A percentile compares a stretch with the other conserved stretches of the same genome.
Evolutionary conservation across 768 basidiomycete genomes (phyloP).

Genomic region (Serendipita indica): DNA sequence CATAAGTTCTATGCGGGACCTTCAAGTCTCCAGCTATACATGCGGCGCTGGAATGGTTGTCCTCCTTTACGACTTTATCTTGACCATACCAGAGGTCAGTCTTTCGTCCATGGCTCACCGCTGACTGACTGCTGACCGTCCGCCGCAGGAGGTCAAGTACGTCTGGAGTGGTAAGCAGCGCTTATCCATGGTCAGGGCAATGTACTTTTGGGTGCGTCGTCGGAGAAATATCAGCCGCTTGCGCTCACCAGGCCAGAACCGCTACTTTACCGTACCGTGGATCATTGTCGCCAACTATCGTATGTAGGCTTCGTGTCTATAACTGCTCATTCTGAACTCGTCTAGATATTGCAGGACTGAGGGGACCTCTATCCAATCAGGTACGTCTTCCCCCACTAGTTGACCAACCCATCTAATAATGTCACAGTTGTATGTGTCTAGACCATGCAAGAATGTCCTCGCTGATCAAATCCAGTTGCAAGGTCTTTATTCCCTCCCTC

Average conservation of each 20-base stretch:
- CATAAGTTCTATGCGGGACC: not conserved
- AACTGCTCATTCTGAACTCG: not conserved
- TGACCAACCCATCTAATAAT: not conserved
- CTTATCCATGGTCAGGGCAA: not conserved
- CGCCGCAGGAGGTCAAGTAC: not conserved
- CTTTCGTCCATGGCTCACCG: not conserved
- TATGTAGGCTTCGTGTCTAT: not conserved
- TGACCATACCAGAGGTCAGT: not conserved
- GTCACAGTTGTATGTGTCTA: not conserved
- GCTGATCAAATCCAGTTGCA: not conserved
- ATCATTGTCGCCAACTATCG: not conserved
- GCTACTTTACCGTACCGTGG: not conserved
- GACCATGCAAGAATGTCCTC: not conserved
- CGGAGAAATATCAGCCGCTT: not conserved
- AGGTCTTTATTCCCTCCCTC: not conserved
- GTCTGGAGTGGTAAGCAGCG: not conserved
- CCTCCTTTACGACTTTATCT: not conserved
- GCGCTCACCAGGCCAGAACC: not conserved
- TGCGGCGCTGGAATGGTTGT: not conserved
- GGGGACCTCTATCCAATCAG: not conserved
- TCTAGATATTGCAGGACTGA: not conserved
- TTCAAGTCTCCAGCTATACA: not conserved
- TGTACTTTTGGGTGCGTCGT: constrained; percentile 1
- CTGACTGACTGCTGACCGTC: not conserved
- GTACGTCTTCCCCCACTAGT: not conserved